Evolutionary conservation across 495 filamentous ascomycete genomes (phyloP).

Genomic region (Delitschia confertaspora): DNA sequence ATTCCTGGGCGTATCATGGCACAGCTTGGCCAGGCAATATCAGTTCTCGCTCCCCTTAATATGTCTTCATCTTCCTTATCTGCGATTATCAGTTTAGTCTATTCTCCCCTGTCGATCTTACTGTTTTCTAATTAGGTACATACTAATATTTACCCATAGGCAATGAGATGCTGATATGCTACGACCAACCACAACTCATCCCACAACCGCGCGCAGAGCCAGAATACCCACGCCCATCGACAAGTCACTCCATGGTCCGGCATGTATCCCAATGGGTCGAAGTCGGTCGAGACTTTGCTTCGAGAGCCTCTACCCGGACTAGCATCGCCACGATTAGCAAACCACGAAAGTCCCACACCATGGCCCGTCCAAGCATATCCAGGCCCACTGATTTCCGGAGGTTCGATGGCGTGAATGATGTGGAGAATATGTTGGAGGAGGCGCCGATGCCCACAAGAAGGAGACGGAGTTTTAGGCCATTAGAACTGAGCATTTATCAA

Average conservation of each 20-base stretch:
- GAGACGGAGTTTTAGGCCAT: constrained; percentile 48
- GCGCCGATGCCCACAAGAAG: constrained; percentile 23
- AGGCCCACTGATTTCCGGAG: constrained; percentile 24
- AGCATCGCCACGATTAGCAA: constrained; percentile 12
- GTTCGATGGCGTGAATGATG: constrained; percentile 12
- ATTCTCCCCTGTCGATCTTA: constrained; percentile 3
- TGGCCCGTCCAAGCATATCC: constrained; percentile 22
- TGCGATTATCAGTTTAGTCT: constrained; percentile 10
- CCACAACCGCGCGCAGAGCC: constrained; percentile 17
- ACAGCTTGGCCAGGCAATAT: no score
- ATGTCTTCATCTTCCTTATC: constrained; percentile 12
- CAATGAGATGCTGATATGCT: constrained; percentile 26
- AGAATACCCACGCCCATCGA: constrained; percentile 12
- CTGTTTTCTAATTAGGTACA: neutral
- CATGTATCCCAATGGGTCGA: constrained; percentile 26
- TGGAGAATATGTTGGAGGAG: constrained; percentile 22
- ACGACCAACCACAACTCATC: constrained; percentile 23
- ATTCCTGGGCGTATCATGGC: constrained; percentile 17
- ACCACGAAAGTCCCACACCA: constrained; percentile 20
- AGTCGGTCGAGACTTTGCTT: constrained; percentile 22
- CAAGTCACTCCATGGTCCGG: constrained; percentile 23
- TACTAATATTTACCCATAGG: constrained; percentile 11
- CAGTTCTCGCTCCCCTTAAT: constrained; percentile 19
- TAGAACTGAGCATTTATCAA: constrained; percentile 67
- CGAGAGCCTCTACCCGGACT: constrained; percentile 23